Conservation (phyloP, 2,329 filamentous ascomycete species). For the Hypoxylon sp. region DNA sequence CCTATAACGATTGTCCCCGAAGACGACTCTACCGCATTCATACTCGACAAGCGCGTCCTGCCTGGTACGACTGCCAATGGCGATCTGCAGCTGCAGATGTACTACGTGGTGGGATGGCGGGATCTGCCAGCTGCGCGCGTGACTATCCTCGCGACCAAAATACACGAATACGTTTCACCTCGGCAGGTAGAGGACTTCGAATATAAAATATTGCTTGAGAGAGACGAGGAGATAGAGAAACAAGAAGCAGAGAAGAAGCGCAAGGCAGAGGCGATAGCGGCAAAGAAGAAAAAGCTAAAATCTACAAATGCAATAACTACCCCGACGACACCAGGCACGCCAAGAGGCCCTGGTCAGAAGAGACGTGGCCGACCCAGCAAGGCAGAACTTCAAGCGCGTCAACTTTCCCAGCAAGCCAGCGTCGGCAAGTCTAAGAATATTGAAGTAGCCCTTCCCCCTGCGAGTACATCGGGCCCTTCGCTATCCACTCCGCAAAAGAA, state of each 20-base stretch:
- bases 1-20: conserved; percentile 64
- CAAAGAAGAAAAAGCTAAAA: conserved; percentile 36
- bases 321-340: conserved; percentile 19
- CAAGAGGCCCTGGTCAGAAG: conserved; percentile 24
- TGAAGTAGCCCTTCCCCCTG: conserved; percentile 50
- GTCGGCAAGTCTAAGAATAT: conserved; percentile 45
- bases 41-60: conserved; percentile 67
- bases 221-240: conserved; percentile 58
- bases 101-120: conserved; percentile 69
- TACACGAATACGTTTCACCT: conserved; percentile 73
- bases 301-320: conserved; percentile 23
- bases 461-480: conserved; percentile 56
- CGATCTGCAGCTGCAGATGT: conserved; percentile 60
- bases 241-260: conserved; percentile 47
- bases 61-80: conserved; percentile 53
- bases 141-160: conserved; percentile 62
- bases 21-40: conserved; percentile 69
- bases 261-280: conserved; percentile 42
- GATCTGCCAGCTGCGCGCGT: conserved; percentile 66
- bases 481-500: conserved; percentile 60
- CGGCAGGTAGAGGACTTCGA: conserved; percentile 71
- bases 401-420: conserved; percentile 45
- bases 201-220: conserved; percentile 60
- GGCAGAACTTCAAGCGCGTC: conserved; percentile 48
- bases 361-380: conserved; percentile 52